Evolutionary conservation across 164 flowering plant genomes (phyloP).

Genomic region (Saururus chinensis): DNA sequence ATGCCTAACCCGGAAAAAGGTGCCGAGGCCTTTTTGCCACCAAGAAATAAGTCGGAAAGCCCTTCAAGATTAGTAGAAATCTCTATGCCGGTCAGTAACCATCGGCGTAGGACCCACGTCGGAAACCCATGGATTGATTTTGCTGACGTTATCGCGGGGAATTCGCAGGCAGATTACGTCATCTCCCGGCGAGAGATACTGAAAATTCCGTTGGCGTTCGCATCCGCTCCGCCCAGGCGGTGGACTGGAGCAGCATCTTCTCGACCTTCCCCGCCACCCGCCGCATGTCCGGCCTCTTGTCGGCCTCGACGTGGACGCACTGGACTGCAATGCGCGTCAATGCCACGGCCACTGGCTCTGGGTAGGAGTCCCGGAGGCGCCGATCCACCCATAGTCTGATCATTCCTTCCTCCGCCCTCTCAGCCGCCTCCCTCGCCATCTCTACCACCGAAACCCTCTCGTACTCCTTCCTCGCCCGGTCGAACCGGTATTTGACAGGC

Average conservation of each 20-base stretch:
- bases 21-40: no score
- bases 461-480: constrained; percentile 23
- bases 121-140: no score
- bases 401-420: constrained; percentile 19
- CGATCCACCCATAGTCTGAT: constrained; percentile 65
- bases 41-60: no score
- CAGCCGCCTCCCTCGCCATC: constrained; percentile 34
- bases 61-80: no score
- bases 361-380: constrained; percentile 61
- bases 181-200: constrained; percentile 47
- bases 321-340: constrained; percentile 50
- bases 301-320: constrained; percentile 56
- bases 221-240: constrained; percentile 35
- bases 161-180: constrained; percentile 3
- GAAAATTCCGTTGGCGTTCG: constrained; percentile 32
- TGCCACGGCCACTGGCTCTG: constrained; percentile 53
- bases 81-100: no score
- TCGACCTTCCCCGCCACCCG: constrained; percentile 66
- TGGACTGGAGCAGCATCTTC: constrained; percentile 42
- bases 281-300: constrained; percentile 54
- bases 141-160: no score
- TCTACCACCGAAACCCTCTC: constrained; percentile 36
- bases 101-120: no score
- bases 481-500: constrained; percentile 44
- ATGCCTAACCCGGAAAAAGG: no score